These are phyloP conservation scores for Diplocarpon rosae DNA, from an alignment of 2,329 filamentous ascomycete species.

Conservation along the genomic window DNA sequence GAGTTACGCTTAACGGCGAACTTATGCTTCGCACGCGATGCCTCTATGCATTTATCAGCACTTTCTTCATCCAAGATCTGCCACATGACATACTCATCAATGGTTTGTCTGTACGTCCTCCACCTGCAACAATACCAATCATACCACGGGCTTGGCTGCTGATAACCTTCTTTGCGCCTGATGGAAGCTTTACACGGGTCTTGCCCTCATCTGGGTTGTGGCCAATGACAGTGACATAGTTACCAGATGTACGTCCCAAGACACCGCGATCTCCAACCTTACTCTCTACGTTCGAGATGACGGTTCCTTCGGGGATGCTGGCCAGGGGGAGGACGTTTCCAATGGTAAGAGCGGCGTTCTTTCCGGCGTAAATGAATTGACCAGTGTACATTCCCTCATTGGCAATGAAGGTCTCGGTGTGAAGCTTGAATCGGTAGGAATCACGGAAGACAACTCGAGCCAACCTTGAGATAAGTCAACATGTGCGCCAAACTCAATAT, in stretches of 20 bases:
- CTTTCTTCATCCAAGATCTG: background rate
- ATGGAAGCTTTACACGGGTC: conserved; percentile 99
- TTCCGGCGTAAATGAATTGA: conserved; percentile 99
- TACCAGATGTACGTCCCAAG: conserved; percentile 93
- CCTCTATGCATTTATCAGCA: conserved; percentile 57
- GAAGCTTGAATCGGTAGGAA: conserved; percentile 95
- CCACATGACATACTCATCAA: conserved; percentile 62
- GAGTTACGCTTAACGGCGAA: conserved; percentile 99
- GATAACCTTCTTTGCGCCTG: conserved; percentile 98
- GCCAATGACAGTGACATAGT: conserved; percentile 97
- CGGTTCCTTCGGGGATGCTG: conserved; percentile 97
- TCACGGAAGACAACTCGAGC: conserved; percentile 91
- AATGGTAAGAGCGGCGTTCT: conserved; percentile 93
- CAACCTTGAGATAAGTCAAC: conserved; percentile 36
- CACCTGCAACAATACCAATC: conserved; percentile 98
- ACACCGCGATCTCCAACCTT: conserved; percentile 94
- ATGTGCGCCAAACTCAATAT: background rate
- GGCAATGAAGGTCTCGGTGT: conserved; percentile 99
- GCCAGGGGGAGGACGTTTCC: conserved; percentile 94
- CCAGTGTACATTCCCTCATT: conserved; percentile 99
- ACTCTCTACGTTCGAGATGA: conserved; percentile 98
- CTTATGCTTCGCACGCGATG: conserved; percentile 99
- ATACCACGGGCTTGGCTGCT: conserved; percentile 88
- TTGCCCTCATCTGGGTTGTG: conserved; percentile 99
- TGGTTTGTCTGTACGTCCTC: conserved; percentile 99